phyloP scores from a whole-genome alignment of 352 stramenopile genomes.

The Globisporangium sylvaticum region DNA sequence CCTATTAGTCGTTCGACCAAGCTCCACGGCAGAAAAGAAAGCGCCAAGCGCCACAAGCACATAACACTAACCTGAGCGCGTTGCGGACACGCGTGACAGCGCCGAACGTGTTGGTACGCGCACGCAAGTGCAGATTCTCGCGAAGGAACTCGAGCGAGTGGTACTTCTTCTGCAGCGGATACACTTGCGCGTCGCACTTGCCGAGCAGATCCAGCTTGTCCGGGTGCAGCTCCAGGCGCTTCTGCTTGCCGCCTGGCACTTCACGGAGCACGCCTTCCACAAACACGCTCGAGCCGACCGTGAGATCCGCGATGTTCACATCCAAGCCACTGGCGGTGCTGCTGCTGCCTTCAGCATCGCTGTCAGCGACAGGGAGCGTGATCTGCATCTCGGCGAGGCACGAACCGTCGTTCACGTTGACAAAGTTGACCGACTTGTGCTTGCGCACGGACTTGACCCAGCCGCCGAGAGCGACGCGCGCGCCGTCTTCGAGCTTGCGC shows the following conservation, averaged over 20 bases:
- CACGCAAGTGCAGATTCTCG: conserved; percentile 94
- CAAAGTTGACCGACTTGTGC: conserved; percentile 96
- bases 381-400: conserved; percentile 91
- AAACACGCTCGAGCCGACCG: conserved; percentile 91
- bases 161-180: conserved; percentile 98
- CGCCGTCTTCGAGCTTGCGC: conserved; percentile 30
- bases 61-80: conserved; percentile 52
- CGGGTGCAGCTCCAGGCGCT: conserved; percentile 90
- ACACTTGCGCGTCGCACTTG: conserved; percentile 89
- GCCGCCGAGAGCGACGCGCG: conserved; percentile 58
- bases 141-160: conserved; percentile 97
- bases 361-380: conserved; percentile 61
- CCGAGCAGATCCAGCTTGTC: conserved; percentile 86
- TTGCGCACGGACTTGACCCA: conserved; percentile 96
- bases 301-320: conserved; percentile 83
- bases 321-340: conserved; percentile 27
- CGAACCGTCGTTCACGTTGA: conserved; percentile 96
- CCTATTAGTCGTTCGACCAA: neutral
- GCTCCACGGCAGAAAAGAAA: neutral
- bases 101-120: conserved; percentile 96
- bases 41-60: neutral
- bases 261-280: conserved; percentile 87
- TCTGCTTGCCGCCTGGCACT: conserved; percentile 87
- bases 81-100: conserved; percentile 94
- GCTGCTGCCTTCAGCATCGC: conserved; percentile 22